Conservation (phyloP, 352 stramenopile genomes). For the Pythium volutum region DNA sequence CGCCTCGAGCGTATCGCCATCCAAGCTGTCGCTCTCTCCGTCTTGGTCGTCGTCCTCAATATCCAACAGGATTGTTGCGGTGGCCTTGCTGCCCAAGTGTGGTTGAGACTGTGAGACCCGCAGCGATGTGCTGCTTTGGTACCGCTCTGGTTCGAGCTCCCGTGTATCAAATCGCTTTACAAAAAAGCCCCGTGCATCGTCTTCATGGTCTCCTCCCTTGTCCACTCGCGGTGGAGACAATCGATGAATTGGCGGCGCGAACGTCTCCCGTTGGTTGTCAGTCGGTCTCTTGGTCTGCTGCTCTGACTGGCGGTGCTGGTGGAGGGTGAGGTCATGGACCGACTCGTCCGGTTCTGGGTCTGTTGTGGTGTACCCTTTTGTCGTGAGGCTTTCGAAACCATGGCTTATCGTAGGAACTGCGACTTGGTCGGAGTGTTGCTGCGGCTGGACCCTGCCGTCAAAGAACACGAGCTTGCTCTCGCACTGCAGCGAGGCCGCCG, state of each 20-base stretch:
- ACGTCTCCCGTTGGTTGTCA: neutral
- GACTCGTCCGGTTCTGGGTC: conserved; percentile 19
- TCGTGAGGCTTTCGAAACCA: conserved; percentile 3
- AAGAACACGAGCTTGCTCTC: conserved; percentile 68
- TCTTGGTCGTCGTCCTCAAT: conserved; percentile 20
- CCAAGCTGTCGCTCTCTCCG: conserved; percentile 28
- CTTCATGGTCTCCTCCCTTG: conserved; percentile 14
- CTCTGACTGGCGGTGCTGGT: neutral
- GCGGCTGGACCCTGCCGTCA: conserved; percentile 24
- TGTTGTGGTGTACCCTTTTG: neutral
- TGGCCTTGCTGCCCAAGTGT: neutral
- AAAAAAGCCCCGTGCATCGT: conserved; percentile 41
- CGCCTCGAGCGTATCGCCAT: conserved; percentile 44
- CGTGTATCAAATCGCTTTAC: conserved; percentile 20
- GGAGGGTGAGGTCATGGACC: conserved; percentile 10
- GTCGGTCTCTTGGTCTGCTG: neutral
- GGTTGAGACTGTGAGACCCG: neutral
- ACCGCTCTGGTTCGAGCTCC: neutral
- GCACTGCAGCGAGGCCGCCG: conserved; percentile 31
- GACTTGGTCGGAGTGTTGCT: neutral
- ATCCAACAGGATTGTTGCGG: neutral
- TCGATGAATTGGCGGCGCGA: neutral
- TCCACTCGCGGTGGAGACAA: neutral
- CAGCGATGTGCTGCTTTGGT: neutral
- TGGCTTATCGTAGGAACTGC: neutral